Evolutionary conservation across 1,139 yeast genomes (phyloP), one percentile per base, ranked within the genome.

Genomic region (Geotrichum fermentans): DNA sequence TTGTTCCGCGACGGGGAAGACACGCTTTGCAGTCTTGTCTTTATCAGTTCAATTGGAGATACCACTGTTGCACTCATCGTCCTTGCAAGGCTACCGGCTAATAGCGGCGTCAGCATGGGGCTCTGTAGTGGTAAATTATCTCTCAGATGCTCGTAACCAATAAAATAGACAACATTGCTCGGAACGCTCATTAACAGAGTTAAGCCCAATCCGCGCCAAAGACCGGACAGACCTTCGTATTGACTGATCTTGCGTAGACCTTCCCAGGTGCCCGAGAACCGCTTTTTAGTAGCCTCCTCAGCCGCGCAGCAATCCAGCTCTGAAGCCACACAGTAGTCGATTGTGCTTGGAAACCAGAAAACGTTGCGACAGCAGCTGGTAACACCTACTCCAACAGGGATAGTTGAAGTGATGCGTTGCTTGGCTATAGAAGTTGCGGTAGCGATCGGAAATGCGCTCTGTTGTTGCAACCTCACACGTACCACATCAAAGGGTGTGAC

Each of bases 401-500:
- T 56, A 11, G 56, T 54, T 6, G 59, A 47, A 4, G 56, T 59
- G 32, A 52, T 54, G 22, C 54, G 36, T 40, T 59, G 56, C 32
- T 40, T 46, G 7, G 55, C 56, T 11, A 55, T 24, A 18, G 51
- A 34, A 5, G 59, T 44, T 5, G 58, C 58, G 1, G 57, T 47
- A n/a, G 52, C 52, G 16, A 56, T 45, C 6, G 62, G 58, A 41
- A 58, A 61, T 8, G 71, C 70, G 45, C 69, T 87, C 61, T 89
- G 96, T 62, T 90, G 97, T 61, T 92, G 98, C 52, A 90, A 73
- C 51, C 98, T 75, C 34, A 92, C 87, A 53, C 97, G 71, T 0
- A 90, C 87, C 41, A 92, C 97, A 63, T 92, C 98, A 65, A 92
- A 83, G 1, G 98, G 98, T 1, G 97, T 92, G 30, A 90, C 85